Evolutionary conservation across 2,329 filamentous ascomycete genomes (phyloP), one percentile per base, ranked within the genome.

Genomic region (Calonectria fujianensis): DNA sequence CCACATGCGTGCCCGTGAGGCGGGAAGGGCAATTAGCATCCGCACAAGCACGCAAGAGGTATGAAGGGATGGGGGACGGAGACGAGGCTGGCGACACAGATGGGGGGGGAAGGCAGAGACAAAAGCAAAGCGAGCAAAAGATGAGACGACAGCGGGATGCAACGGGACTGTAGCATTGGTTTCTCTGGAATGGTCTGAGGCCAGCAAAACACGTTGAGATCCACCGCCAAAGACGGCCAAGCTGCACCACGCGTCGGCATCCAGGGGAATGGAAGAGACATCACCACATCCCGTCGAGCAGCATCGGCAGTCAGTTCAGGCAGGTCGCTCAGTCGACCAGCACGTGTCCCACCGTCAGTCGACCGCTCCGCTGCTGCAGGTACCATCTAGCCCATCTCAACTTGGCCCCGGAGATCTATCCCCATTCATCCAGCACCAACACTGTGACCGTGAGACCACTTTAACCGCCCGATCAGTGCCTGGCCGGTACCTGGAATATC

Each of bases 301-400:
- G 20, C 31, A 31, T 39, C 35, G 57, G 57, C 57, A 63, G 24
- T 63, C 37, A 63, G 16, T 63, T 63, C 57, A 63, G 57, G 52
- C 31, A 35, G 52, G 57, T 41, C 57, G 37, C 35, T 63, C 45
- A 48, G 45, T 48, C 57, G 57, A 37, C 57, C 57, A 63, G 75
- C 74, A 77, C 70, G 74, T 80, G 75, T 78, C 74, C 75, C 73
- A 75, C 63, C 67, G 63, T 61, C 73, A 73, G 70, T 61, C 32
- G 68, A 64, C 65, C 69, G 66, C 66, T 77, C 74, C 74, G 71
- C 79, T 66, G 75, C 78, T 80, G 79, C 79, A 80, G 79, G 79
- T 80, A 80, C 79, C 75, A 80, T 80, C 79, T 80, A 65, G 72
- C 68, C 77, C 76, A 76, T 80, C 71, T 77, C 68, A 50, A 77